Conservation (phyloP, 805 yeast genomes). For the Yamadazyma philogaea region DNA sequence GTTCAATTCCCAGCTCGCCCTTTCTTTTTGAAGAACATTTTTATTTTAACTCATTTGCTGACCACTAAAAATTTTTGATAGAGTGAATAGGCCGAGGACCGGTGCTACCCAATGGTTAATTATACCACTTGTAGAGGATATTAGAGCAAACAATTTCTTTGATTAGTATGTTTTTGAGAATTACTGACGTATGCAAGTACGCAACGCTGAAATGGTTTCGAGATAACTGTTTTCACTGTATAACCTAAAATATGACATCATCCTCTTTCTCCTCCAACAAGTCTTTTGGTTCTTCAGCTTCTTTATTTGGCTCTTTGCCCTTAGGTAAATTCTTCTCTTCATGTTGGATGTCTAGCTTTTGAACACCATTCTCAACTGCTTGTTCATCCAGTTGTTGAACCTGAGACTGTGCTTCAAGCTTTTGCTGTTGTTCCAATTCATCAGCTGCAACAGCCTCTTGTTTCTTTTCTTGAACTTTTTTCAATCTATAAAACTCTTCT, state of each 20-base stretch:
- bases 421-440: conserved; percentile 22
- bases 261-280: conserved; percentile 39
- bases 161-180: too few relatives aligned
- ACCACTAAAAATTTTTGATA: too few relatives aligned
- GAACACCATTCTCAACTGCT: conserved; percentile 25
- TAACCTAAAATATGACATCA: conserved; percentile 40
- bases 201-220: too few relatives aligned
- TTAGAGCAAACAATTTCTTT: too few relatives aligned
- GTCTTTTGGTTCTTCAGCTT: conserved; percentile 18
- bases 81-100: too few relatives aligned
- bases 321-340: conserved; percentile 1
- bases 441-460: conserved; percentile 72
- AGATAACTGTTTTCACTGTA: not conserved
- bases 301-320: conserved; percentile 1
- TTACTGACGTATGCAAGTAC: too few relatives aligned
- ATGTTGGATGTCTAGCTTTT: conserved; percentile 21
- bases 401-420: conserved; percentile 4
- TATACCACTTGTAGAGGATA: too few relatives aligned
- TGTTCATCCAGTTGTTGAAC: conserved; percentile 18
- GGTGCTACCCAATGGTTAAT: too few relatives aligned
- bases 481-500: conserved; percentile 95
- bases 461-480: conserved; percentile 94
- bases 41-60: too few relatives aligned
- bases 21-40: conserved; percentile 17
- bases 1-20: conserved; percentile 55